Conservation (phyloP, 2,329 filamentous ascomycete genomes). For the Paecilomyces sp. region DNA sequence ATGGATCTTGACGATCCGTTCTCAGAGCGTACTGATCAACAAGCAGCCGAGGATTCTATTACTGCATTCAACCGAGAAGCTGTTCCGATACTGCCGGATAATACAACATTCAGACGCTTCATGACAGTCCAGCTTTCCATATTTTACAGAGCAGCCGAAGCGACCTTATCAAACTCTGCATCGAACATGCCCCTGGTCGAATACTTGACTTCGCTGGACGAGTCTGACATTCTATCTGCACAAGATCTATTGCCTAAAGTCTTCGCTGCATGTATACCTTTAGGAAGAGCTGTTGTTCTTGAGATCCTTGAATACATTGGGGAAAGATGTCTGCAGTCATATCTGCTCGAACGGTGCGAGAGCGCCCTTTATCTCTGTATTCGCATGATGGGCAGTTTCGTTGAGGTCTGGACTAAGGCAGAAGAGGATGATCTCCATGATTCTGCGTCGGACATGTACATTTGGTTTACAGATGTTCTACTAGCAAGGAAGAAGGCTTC, state of each 20-base stretch:
- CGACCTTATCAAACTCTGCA: background rate
- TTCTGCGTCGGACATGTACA: constrained; percentile 68
- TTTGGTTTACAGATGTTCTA: constrained; percentile 63
- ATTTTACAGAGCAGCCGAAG: constrained; percentile 14
- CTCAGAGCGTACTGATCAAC: constrained; percentile 15
- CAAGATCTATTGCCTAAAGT: constrained; percentile 21
- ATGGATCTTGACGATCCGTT: constrained; percentile 40
- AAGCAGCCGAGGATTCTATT: constrained; percentile 14
- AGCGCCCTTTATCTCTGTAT: constrained; percentile 61
- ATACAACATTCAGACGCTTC: constrained; percentile 27
- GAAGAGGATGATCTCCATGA: constrained; percentile 54
- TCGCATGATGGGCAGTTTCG: constrained; percentile 58
- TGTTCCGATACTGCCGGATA: constrained; percentile 22
- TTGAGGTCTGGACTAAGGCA: constrained; percentile 54
- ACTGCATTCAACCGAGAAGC: constrained; percentile 25
- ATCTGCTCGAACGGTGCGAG: constrained; percentile 67
- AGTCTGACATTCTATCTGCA: constrained; percentile 30
- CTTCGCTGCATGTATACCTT: constrained; percentile 20
- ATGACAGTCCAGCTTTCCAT: constrained; percentile 28
- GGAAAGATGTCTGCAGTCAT: constrained; percentile 43
- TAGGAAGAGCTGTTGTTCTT: constrained; percentile 31
- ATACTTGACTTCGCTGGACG: constrained; percentile 30
- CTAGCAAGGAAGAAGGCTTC: constrained; percentile 65
- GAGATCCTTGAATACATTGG: constrained; percentile 42
- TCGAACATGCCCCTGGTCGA: constrained; percentile 15